These are phyloP conservation scores for Quercus lobata DNA, from an alignment of 331 rosid genomes.

Conservation along the genomic window DNA sequence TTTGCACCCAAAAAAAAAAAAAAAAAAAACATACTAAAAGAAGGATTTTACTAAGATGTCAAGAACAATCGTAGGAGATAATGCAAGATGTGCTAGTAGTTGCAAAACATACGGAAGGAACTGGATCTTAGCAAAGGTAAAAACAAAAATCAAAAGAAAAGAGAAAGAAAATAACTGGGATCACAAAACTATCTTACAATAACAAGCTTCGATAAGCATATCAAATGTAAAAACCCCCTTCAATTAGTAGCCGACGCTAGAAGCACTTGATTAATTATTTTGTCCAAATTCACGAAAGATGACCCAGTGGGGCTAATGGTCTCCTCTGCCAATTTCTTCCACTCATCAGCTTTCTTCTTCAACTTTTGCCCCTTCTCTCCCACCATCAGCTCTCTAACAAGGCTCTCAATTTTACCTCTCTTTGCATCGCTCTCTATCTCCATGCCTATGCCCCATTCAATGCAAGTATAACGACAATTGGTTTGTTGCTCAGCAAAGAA, in stretches of 20 bases:
- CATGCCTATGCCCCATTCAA: slow-evolving; percentile 62
- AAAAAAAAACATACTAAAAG: no score
- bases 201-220: no score
- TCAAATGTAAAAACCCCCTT: background rate
- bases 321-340: slow-evolving; percentile 40
- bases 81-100: no score
- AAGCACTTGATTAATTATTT: slow-evolving; percentile 29
- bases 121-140: no score
- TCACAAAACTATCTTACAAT: no score
- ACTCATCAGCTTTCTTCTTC: slow-evolving; percentile 38
- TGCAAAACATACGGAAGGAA: no score
- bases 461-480: slow-evolving; percentile 31
- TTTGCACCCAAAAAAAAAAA: no score
- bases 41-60: no score
- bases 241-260: background rate
- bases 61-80: no score
- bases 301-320: slow-evolving; percentile 32
- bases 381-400: slow-evolving; percentile 52
- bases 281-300: slow-evolving; percentile 38
- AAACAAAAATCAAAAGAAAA: no score
- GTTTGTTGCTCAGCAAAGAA: slow-evolving; percentile 50
- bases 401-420: slow-evolving; percentile 38
- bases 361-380: slow-evolving; percentile 43
- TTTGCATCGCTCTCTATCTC: slow-evolving; percentile 46
- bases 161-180: no score